A percentile compares a stretch with the other conserved stretches of the same genome.
phyloP scores from a whole-genome alignment of 306 rosid genomes.

The Styphnolobium japonicum region DNA sequence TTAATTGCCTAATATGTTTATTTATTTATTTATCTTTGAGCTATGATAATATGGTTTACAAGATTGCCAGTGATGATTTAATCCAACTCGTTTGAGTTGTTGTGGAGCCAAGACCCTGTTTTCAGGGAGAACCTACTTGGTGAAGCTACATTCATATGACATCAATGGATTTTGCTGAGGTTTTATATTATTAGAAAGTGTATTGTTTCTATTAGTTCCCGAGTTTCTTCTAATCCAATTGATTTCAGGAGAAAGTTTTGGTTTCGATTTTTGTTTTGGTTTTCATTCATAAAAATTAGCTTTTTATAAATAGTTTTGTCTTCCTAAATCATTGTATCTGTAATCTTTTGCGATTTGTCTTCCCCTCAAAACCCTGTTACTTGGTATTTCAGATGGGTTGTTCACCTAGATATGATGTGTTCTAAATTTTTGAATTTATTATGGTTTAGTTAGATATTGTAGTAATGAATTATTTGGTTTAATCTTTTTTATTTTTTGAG shows the following conservation, averaged over 20 bases:
- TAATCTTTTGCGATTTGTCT: background rate
- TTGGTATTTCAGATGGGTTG: background rate
- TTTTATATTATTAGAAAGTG: background rate
- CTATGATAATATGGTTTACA: background rate
- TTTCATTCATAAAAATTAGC: too few species aligned
- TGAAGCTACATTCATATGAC: slow-evolving; percentile 55
- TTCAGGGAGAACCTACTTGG: slow-evolving; percentile 83
- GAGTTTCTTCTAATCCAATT: background rate
- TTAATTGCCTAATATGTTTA: background rate
- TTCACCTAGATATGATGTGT: background rate
- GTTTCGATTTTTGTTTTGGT: too few species aligned
- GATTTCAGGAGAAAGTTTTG: background rate
- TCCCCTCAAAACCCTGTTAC: background rate
- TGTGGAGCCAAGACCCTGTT: slow-evolving; percentile 61
- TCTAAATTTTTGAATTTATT: background rate
- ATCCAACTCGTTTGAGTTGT: slow-evolving; percentile 55
- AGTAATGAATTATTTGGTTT: background rate
- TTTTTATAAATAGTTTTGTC: too few species aligned
- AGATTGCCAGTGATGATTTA: slow-evolving; percentile 33
- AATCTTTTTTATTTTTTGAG: slow-evolving; percentile 10
- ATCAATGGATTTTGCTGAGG: slow-evolving; percentile 48
- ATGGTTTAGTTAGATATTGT: background rate
- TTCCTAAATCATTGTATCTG: background rate
- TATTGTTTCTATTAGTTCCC: too few species aligned
- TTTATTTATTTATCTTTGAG: background rate